Evolutionary conservation across 208 protist species (phyloP), one percentile per base, ranked within the genome.

Genomic region (Leishmania lainsoni): DNA sequence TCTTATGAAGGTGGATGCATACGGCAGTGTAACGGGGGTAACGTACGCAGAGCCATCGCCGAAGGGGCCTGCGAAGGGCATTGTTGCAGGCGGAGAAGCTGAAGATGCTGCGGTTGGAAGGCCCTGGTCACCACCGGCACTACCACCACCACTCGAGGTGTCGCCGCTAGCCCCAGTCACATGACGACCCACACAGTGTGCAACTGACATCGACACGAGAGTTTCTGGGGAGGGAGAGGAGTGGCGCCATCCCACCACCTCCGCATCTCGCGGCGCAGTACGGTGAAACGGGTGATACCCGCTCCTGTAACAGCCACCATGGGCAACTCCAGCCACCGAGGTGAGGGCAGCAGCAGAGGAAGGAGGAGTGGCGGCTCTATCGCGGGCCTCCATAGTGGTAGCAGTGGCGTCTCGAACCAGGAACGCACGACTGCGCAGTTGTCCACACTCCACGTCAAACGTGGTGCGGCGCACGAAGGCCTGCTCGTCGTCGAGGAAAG

Each of bases 401-500:
- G 73, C 32, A 2, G 69, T 68, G 17, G 78, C 78, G 59, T 42
- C 51, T 5, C 63, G 83, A 6, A 61, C 52, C n/a, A 76, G 32
- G 29, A 49, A 65, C 52, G 79, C 79, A 12, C 48, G 48, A 65
- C 75, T 78, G 17, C 75, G 80, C 22, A 94, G 86, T 59, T 88
- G 86, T 73, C 89, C 83, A 78, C 91, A 96, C n/a, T 89, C 89
- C 20, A 94, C 87, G 48, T 96, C 92, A 78, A 96, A 97, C 42
- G 83, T 89, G 14, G 91, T 91, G 70, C 94, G 91, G 75, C 88
- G 81, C 70, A 96, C 94, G 78, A 97, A 95, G 12, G 87, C 87
- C 78, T 92, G 85, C 79, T 95, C 90, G 73, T 89, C 85, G 77
- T 95, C 90, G 32, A 97, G 83, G 68, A 96, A 97, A 32, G 78